Evolutionary conservation across 495 filamentous ascomycete species (phyloP), one percentile per base, ranked within the genome.

Genomic region (Aspergillus leporis): DNA sequence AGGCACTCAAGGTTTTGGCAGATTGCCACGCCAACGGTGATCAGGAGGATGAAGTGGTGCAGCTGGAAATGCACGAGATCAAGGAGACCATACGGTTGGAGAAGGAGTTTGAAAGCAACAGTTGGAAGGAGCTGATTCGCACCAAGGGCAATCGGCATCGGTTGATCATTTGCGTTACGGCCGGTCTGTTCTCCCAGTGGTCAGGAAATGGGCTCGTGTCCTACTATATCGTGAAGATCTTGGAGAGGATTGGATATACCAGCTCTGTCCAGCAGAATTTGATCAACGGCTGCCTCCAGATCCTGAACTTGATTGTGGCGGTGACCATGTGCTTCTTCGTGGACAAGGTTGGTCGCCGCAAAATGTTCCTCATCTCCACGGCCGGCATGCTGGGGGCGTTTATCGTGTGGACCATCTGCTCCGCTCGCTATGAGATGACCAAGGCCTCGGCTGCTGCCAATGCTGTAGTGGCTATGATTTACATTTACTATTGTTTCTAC

Each of bases 121-220:
- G 68, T 41, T 82, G 72, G 63, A 51, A 63, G 36, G 85, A 89
- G 60, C 85, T 90, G 74, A 74, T 90, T 76, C 72, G 71, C 48
- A 89, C 87, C 56, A 82, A 81, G 68, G 87, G 88, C 57, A 92
- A 91, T 74, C 81, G 85, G 8, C 85, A 85, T 64, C 81, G 87
- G 25, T 65, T 89, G 5, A 54, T 70, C 40, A 70, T 90, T 25
- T 78, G 86, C 32, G 69, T 86, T 38, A 80, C 80, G 21, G 74
- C 87, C 31, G 85, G 85, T 63, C 63, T 73, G 50, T 78, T 77
- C 53, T 84, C 82, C 6, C 87, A 89, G 67, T 90, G 84, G 83
- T 84, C 81, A 31, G 87, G 87, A 43, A 89, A 88, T 65, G 85
- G 81, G 45, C 76, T 90, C 36, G 81, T 88, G 62, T 86, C 82